Base-by-base conservation (phyloP, 768 basidiomycete species). In the Hemileccinum impolitum region DNA sequence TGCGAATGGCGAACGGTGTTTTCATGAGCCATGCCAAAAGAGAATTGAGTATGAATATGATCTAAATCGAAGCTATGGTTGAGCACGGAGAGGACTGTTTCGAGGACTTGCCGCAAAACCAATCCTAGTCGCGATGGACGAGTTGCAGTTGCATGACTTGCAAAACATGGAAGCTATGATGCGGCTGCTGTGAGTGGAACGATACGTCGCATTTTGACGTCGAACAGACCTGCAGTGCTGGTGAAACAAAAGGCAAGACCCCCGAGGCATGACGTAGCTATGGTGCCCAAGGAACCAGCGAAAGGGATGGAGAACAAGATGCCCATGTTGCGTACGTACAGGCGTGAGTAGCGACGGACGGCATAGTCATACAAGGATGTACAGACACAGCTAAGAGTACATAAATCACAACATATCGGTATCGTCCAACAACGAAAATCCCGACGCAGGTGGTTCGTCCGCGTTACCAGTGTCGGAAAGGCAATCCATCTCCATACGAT, bases 121-220 rank as follows among this genome's bases (percentile, higher is more conserved):
- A 49, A 97, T 86, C 62, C 94, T 86, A 38, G 94, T 97, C 0
- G 96, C 96, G 58, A 99, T 97, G 0, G 93, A 95, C 9, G 93
- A 95, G 66, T 98, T 97, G 73, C 96, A 99, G 66, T 98, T 98
- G 70, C 95, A 99, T 28, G 90, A 93, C 75, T 96, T 97, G 79
- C 85, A 94, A 73, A 96, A 91, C 81, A 95, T 93, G 31, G 90
- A 93, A 4, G 94, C 94, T 84, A 70, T 59, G 13, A 35, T 8
- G 10, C 18, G 31, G 12, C 12, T 6, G 28, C 28, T 3, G 43
- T 54, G 42, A 56, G 50, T 25, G 31, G 0, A 11, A 3, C 11
- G 26, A 14, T 41, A 60, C 55, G 12, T 56, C n/a, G 21, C 37
- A 19, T 36, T 40, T 7, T 36, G 39, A 49, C 28, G 28, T 30